Evolutionary conservation across 2,329 filamentous ascomycete species (phyloP), one percentile per base, ranked within the genome.

Genomic region (Rhynchosporium graminicola): DNA sequence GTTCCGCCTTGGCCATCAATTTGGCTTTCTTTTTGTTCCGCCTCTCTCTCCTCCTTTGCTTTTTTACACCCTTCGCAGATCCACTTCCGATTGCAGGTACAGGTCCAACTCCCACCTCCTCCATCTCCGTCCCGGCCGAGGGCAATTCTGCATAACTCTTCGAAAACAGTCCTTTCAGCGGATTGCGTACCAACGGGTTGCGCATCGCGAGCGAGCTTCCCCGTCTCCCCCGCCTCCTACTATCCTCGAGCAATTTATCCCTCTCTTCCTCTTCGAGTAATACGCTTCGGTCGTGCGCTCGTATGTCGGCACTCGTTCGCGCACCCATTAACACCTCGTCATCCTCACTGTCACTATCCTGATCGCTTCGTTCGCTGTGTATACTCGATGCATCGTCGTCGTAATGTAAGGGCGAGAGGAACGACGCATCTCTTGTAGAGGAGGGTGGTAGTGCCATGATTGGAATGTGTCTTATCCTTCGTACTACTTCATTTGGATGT

Each of bases 281-380:
- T 0, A 94, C 86, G 47, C 85, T 81, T 48, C 86, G 80, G 73
- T 92, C 89, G 75, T 89, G 86, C 42, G 85, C 83, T 43, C 86
- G 83, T 61, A 92, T 80, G 74, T 92, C 89, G 60, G 83, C 79
- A 71, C 87, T 90, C 67, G 86, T 90, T 54, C 88, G 83, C 40
- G 86, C 86, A 8, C 83, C 83, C 63, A 82, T 79, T 65, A 89
- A 78, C 59, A 90, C 80, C 70, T 90, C 80, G 74, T 92, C 88
- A 74, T 92, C 89, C 68, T 91, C 88, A 76, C 86, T 90, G 73
- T 92, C 89, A 62, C 86, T 88, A 72, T 91, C 88, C 74, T 91
- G 88, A 71, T 90, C 88, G 77, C 83, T 87, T 65, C 83, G 83
- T 42, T 72, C 72, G 70, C 82, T 86, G 70, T 87, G 83, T 47